phyloP scores from a whole-genome alignment of 1,284 basidiomycete genomes.

The Moesziomyces sp. region DNA sequence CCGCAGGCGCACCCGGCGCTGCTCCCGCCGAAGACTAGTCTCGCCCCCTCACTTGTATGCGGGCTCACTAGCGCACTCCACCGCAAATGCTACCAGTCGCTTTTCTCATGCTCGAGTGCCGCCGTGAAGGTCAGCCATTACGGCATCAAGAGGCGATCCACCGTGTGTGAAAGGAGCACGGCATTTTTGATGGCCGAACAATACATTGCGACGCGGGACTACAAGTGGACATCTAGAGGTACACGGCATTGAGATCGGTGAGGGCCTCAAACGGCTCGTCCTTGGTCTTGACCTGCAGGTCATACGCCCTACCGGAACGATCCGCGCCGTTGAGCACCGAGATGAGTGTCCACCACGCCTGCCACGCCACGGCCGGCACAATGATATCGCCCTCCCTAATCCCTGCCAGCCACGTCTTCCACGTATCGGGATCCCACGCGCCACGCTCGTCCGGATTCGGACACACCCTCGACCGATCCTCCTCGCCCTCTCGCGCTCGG shows the following conservation, averaged over 20 bases:
- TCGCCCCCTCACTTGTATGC: too few relatives aligned
- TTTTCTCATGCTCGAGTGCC: too few relatives aligned
- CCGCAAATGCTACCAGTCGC: background rate
- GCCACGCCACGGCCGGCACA: constrained; percentile 58
- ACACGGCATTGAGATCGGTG: constrained; percentile 52
- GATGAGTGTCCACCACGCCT: constrained; percentile 67
- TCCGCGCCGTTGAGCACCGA: constrained; percentile 63
- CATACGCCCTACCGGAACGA: constrained; percentile 54
- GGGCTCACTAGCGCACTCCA: too few relatives aligned
- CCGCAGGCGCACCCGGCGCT: constrained; percentile 17
- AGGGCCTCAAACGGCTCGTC: constrained; percentile 57
- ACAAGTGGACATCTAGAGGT: constrained; percentile 21
- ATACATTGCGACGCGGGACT: too few relatives aligned
- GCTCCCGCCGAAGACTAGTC: constrained; percentile 22
- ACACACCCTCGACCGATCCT: constrained; percentile 47
- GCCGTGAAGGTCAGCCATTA: too few relatives aligned
- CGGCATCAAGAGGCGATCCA: too few relatives aligned
- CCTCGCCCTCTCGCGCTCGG: constrained; percentile 24
- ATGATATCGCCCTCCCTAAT: constrained; percentile 58
- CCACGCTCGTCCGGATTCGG: constrained; percentile 55
- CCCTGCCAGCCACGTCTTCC: constrained; percentile 54
- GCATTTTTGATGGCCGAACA: too few relatives aligned
- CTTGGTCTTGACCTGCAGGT: constrained; percentile 59
- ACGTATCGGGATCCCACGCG: constrained; percentile 48
- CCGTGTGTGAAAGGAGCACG: too few relatives aligned